These are phyloP conservation scores for Penicillium cinerascens DNA, from an alignment of 495 filamentous ascomycete genomes.

Conservation along the genomic window DNA sequence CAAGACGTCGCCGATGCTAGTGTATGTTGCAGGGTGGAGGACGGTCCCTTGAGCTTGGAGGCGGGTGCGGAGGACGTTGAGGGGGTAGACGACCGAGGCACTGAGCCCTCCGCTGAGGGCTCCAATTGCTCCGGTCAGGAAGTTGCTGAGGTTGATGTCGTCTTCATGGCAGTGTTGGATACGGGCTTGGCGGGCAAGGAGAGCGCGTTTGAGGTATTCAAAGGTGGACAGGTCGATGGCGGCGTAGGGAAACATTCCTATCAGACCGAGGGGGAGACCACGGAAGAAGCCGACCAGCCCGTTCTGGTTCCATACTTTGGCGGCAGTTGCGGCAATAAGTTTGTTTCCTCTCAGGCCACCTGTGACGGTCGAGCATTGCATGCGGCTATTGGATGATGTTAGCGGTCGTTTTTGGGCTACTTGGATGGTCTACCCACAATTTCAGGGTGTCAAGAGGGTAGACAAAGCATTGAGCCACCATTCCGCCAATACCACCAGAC, in stretches of 20 bases:
- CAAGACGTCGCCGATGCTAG: conserved; percentile 80
- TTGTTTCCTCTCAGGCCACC: conserved; percentile 81
- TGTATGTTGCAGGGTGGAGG: conserved; percentile 87
- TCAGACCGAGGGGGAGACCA: conserved; percentile 83
- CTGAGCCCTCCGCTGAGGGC: conserved; percentile 89
- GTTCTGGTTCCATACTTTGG: conserved; percentile 75
- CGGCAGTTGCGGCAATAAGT: conserved; percentile 75
- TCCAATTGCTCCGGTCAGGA: conserved; percentile 78
- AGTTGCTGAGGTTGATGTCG: conserved; percentile 70
- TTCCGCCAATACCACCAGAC: conserved; percentile 84
- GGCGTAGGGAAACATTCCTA: conserved; percentile 97
- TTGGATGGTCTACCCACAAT: conserved; percentile 57
- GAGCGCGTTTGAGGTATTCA: conserved; percentile 78
- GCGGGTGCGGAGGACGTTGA: conserved; percentile 91
- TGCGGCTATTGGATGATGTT: conserved; percentile 50
- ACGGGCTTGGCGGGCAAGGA: conserved; percentile 68
- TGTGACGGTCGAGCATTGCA: conserved; percentile 90
- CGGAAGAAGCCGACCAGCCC: conserved; percentile 81
- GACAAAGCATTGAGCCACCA: conserved; percentile 93
- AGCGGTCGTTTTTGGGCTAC: background rate
- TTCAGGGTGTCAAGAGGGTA: conserved; percentile 98
- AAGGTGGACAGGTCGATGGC: conserved; percentile 96
- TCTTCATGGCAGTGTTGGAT: conserved; percentile 71
- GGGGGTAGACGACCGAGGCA: conserved; percentile 88
- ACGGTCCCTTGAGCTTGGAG: conserved; percentile 93